Conservation (phyloP, 179 eudicot species). For the Beta corolliflora region DNA sequence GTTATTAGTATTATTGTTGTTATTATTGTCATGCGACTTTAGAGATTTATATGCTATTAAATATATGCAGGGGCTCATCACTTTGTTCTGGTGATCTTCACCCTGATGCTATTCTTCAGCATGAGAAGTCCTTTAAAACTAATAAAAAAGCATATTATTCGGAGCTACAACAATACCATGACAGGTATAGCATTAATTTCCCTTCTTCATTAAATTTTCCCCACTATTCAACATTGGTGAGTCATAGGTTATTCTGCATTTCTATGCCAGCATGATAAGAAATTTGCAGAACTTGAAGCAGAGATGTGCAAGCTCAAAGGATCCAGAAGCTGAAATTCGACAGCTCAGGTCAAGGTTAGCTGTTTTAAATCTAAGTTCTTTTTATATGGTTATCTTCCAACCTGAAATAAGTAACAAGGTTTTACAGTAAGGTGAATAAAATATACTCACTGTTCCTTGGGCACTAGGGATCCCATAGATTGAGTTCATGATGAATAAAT, state of each 20-base stretch:
- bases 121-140: slow-evolving; percentile 55
- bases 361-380: too few relatives aligned
- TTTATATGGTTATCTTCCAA: neutral
- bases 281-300: slow-evolving; percentile 69
- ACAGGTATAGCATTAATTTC: slow-evolving; percentile 40
- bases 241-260: slow-evolving; percentile 18
- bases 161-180: slow-evolving; percentile 71
- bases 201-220: neutral
- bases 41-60: slow-evolving; percentile 14
- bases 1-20: neutral
- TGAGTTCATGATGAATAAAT: neutral
- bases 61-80: slow-evolving; percentile 62
- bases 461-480: neutral
- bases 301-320: slow-evolving; percentile 62
- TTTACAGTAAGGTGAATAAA: neutral
- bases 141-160: slow-evolving; percentile 68
- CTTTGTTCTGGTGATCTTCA: slow-evolving; percentile 76
- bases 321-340: slow-evolving; percentile 61
- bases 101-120: slow-evolving; percentile 67
- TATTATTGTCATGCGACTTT: neutral
- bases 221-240: slow-evolving; percentile 8
- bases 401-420: neutral
- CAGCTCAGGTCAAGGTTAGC: slow-evolving; percentile 59
- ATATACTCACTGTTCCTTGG: neutral
- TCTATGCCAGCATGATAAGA: slow-evolving; percentile 71